These are phyloP conservation scores for Pterocarpus macrocarpus DNA, from an alignment of 306 rosid genomes.

Conservation along the genomic window DNA sequence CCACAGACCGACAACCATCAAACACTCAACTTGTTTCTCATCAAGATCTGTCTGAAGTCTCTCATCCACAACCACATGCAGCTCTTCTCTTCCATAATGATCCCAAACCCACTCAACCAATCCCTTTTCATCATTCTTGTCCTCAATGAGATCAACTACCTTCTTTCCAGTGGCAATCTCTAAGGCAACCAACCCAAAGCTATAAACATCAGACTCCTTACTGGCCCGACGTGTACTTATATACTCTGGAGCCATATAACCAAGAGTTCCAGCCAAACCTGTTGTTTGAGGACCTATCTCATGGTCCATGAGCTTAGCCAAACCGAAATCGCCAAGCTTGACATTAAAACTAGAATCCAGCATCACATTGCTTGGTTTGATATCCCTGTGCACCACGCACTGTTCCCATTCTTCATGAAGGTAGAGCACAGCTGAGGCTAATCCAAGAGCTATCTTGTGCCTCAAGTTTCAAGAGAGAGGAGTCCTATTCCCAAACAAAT, in stretches of 20 bases:
- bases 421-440: slow-evolving; percentile 49
- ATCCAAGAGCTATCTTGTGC: slow-evolving; percentile 22
- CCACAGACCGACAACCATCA: background rate
- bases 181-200: slow-evolving; percentile 42
- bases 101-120: slow-evolving; percentile 13
- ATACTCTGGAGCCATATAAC: slow-evolving; percentile 52
- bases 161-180: slow-evolving; percentile 45
- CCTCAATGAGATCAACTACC: background rate
- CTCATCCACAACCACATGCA: background rate
- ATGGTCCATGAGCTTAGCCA: slow-evolving; percentile 47
- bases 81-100: background rate
- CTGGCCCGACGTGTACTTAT: slow-evolving; percentile 32
- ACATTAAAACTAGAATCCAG: slow-evolving; percentile 49
- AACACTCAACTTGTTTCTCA: background rate
- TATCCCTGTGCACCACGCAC: slow-evolving; percentile 50
- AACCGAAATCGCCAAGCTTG: slow-evolving; percentile 56
- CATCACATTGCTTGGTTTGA: slow-evolving; percentile 56
- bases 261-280: slow-evolving; percentile 35
- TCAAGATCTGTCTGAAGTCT: background rate
- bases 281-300: slow-evolving; percentile 43
- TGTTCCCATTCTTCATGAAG: slow-evolving; percentile 58
- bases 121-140: background rate
- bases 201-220: slow-evolving; percentile 12
- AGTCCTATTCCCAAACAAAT: background rate
- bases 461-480: background rate